Evolutionary conservation across 1,139 yeast species (phyloP), one percentile per base, ranked within the genome.

Genomic region (Tardiomyces digboiensis): DNA sequence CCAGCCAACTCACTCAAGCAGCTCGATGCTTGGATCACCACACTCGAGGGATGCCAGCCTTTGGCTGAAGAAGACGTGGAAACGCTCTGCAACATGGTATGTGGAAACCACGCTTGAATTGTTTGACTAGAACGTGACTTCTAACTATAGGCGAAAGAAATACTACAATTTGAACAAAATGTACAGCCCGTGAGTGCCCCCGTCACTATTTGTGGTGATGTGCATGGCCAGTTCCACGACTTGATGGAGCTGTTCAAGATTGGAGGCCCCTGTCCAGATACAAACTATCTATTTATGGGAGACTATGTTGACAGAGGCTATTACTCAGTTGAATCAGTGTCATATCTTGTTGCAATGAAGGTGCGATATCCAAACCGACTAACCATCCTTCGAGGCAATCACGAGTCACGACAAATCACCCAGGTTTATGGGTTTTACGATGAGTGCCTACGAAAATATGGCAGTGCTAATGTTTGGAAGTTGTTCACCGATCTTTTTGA

Each of bases 351-450:
- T 48, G 84, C 94, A 29, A 74, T 88, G 77, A 91, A 91, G 67
- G 84, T 87, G 42, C 74, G 97, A 59, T 91, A 84, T 62, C 98
- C 98, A 21, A 88, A 85, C 62, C 76, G 98, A 62, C 82, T 91
- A 57, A 89, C 97, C 20, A 78, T 91, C 52, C 79, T 93, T 49
- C 78, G 98, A 64, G 99, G 99, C 19, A 91, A 91, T 66, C 99
- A 91, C 67, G 99, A 91, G 67, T 82, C 94, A 29, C 77, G 98
- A 52, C 98, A 91, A 62, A 93, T 93, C 59, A 91, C 98, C 38
- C 95, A 89, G 62, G 98, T 91, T 23, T 91, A 91, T 62, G 99
- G 99, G 19, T 91, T 91, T 65, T 91, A 93, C 65, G 98, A 93
- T 67, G 99, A 91, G 67, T 88, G 97, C 58, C 76, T 91, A 58